Evolutionary conservation across 2,329 filamentous ascomycete genomes (phyloP), one percentile per base, ranked within the genome.

Genomic region (Lecanicillium sp.): DNA sequence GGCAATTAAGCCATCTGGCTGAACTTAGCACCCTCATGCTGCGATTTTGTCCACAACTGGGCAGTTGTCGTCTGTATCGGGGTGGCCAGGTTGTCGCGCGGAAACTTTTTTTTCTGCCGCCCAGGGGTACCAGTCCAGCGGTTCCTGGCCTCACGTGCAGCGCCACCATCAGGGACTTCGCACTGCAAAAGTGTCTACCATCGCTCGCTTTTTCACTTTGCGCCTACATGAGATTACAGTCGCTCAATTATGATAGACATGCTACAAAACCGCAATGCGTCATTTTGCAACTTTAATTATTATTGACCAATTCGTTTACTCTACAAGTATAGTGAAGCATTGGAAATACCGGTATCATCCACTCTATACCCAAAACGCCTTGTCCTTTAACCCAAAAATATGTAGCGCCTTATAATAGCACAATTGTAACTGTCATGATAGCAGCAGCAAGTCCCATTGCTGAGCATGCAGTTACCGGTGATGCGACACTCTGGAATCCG

Each of bases 1-100:
- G 60, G 52, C 60, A 56, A 49, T 56, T 61, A 48, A 62, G 62
- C 62, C 61, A 63, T 55, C 61, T 63, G 54, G 52, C 51, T 43
- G 57, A 52, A 51, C 56, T 53, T 40, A 57, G 53, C 48, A 56
- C 59, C 54, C 58, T 65, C 62, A 65, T 65, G 40, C 50, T 59
- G 28, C 33, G 28, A 35, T 20, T 14, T 9, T 32, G 38, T 36
- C 38, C 18, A 19, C 32, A 40, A 33, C 38, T n/a, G 28, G 31
- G 18, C 20, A 8, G 29, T 9, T 35, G 27, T 34, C 35, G 31
- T 37, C 35, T 35, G 17, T 9, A 20, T 12, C 20, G 20, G 17
- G 30, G 11, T 16, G 15, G 12, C 30, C 14, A n/a, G 18, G 18
- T 15, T 15, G 12, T 12, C 29, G 33, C 19, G 20, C 33, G 29